Percentiles rank a stretch among this genome's conserved stretches.
Evolutionary conservation across 2,329 filamentous ascomycete species (phyloP).

Genomic region (Volutella citrinella): DNA sequence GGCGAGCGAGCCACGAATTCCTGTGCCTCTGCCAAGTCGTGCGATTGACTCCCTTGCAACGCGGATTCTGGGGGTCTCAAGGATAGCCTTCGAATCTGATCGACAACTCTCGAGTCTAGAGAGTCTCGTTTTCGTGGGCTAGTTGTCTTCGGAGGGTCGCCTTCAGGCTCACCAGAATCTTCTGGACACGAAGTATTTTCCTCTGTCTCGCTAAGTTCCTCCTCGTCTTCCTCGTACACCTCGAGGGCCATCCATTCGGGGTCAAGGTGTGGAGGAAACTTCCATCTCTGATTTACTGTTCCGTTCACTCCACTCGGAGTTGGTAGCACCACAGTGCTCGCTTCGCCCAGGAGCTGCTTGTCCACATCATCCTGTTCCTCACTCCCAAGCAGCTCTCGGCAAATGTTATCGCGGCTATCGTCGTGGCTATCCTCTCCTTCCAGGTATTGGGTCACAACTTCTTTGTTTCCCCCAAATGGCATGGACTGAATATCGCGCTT

Average conservation of each 20-base stretch:
- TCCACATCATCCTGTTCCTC: constrained; percentile 45
- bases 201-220: constrained; percentile 29
- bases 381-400: too few species aligned
- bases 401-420: too few species aligned
- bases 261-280: constrained; percentile 71
- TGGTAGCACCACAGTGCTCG: neutral
- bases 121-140: constrained; percentile 21
- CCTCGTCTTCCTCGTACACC: constrained; percentile 64
- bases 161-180: constrained; percentile 28
- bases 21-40: constrained; percentile 16
- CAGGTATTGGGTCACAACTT: constrained; percentile 22
- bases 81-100: constrained; percentile 40
- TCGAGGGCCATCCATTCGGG: constrained; percentile 91
- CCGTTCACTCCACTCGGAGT: too few species aligned
- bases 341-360: constrained; percentile 38
- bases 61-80: constrained; percentile 19
- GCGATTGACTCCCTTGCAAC: constrained; percentile 3
- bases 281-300: too few species aligned
- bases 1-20: constrained; percentile 41
- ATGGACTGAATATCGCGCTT: constrained; percentile 26
- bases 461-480: constrained; percentile 1
- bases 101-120: constrained; percentile 37
- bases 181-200: constrained; percentile 46
- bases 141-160: constrained; percentile 8
- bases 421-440: constrained; percentile 31